These are phyloP conservation scores for Auriscalpium vulgare DNA, from an alignment of 768 basidiomycete genomes.

Conservation along the genomic window DNA sequence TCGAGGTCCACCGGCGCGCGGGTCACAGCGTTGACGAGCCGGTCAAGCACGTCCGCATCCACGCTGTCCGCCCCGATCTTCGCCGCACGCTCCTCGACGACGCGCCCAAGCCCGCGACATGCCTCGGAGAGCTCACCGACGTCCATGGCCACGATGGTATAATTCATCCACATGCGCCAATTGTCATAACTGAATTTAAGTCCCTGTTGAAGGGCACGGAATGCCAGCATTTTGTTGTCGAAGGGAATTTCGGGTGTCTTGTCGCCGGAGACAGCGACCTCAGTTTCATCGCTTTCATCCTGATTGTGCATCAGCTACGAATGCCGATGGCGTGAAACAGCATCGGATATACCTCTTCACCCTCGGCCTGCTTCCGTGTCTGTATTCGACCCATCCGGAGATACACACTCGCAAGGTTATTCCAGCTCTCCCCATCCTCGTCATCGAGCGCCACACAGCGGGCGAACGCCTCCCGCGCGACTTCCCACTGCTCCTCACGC, in stretches of 20 bases:
- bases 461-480: constrained; percentile 74
- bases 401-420: constrained; percentile 91
- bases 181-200: constrained; percentile 79
- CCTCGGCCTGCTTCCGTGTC: constrained; percentile 22
- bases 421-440: constrained; percentile 98
- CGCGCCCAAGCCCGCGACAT: constrained; percentile 69
- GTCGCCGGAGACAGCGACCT: constrained; percentile 6
- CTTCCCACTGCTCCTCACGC: constrained; percentile 76
- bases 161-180: constrained; percentile 99
- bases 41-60: constrained; percentile 83
- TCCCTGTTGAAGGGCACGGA: constrained; percentile 87
- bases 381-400: constrained; percentile 60
- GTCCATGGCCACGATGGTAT: constrained; percentile 88
- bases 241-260: constrained; percentile 39
- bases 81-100: constrained; percentile 67
- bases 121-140: constrained; percentile 90
- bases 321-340: background rate
- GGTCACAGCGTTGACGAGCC: constrained; percentile 83
- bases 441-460: constrained; percentile 89
- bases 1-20: constrained; percentile 36
- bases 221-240: constrained; percentile 79
- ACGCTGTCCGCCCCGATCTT: constrained; percentile 48
- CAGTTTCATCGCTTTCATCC: background rate
- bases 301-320: background rate
- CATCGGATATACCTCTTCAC: constrained; percentile 20